Evolutionary conservation across 495 filamentous ascomycete genomes (phyloP).

Genomic region (Ramalina peruviana): DNA sequence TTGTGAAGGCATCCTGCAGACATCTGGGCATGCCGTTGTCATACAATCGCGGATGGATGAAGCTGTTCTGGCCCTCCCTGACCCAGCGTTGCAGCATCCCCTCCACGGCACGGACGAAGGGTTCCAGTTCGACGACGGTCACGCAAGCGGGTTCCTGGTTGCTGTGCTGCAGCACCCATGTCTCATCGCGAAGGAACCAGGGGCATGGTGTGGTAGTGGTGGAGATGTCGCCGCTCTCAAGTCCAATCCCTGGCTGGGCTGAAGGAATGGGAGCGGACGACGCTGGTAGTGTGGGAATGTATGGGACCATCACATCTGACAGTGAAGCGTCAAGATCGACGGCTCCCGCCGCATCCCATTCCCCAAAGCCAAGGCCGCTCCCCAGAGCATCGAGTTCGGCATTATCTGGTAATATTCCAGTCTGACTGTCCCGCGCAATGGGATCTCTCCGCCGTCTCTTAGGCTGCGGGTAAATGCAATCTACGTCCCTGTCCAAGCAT

Average conservation of each 20-base stretch:
- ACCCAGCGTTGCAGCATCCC: slow-evolving; percentile 17
- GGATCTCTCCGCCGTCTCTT: slow-evolving; percentile 1
- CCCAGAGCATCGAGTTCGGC: slow-evolving; percentile 19
- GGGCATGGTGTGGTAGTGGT: slow-evolving; percentile 3
- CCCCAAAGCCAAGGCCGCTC: slow-evolving; percentile 11
- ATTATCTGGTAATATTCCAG: neutral
- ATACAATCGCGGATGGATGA: slow-evolving; percentile 30
- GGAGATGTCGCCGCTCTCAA: slow-evolving; percentile 1
- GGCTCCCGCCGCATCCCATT: slow-evolving; percentile 15
- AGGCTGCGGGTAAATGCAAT: slow-evolving; percentile 26
- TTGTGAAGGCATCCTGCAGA: slow-evolving; percentile 21
- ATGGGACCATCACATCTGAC: slow-evolving; percentile 10
- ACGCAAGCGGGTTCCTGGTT: neutral
- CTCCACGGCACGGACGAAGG: slow-evolving; percentile 14
- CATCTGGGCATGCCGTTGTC: slow-evolving; percentile 15
- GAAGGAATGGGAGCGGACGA: neutral
- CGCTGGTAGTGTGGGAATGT: neutral
- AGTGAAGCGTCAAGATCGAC: slow-evolving; percentile 8
- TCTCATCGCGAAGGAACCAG: slow-evolving; percentile 15
- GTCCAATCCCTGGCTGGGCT: neutral
- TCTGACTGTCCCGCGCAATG: neutral
- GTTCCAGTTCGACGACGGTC: slow-evolving; percentile 10
- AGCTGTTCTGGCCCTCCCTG: slow-evolving; percentile 14
- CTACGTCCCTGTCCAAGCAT: slow-evolving; percentile 22
- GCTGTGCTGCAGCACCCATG: slow-evolving; percentile 12